Percentiles rank a stretch among this genome's conserved stretches.
These are phyloP conservation scores for Ailanthus altissimus DNA, from an alignment of 345 rosid species.

Conservation along the genomic window DNA sequence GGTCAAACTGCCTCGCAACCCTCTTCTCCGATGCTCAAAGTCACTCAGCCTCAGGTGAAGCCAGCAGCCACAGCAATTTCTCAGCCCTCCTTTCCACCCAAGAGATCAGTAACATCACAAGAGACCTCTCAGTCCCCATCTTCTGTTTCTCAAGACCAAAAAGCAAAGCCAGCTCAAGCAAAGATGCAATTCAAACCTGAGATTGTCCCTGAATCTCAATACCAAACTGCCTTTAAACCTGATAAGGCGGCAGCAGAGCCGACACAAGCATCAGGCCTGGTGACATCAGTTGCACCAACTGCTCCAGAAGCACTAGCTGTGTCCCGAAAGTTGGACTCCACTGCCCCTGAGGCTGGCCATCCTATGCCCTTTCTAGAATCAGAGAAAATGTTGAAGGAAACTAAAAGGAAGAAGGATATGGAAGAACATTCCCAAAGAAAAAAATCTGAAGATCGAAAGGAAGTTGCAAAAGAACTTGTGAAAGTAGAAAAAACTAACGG, in stretches of 20 bases:
- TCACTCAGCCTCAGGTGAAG: conserved; percentile 18
- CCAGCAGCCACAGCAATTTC: conserved; percentile 22
- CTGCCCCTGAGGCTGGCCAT: not conserved
- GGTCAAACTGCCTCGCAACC: conserved; percentile 26
- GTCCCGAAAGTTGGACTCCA: conserved; percentile 14
- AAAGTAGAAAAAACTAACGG: conserved; percentile 23
- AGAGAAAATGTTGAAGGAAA: conserved; percentile 14
- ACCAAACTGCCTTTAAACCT: conserved; percentile 20
- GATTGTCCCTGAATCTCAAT: conserved; percentile 11
- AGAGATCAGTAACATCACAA: conserved; percentile 20
- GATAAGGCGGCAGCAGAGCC: conserved; percentile 18
- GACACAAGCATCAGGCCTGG: conserved; percentile 13
- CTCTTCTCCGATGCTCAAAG: conserved; percentile 37
- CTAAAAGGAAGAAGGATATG: conserved; percentile 23
- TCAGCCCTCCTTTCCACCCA: conserved; percentile 30
- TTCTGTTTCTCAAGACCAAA: conserved; percentile 11
- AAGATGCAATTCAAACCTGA: conserved; percentile 26
- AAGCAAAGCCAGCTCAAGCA: conserved; percentile 23
- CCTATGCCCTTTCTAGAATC: conserved; percentile 12
- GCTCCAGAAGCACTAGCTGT: conserved; percentile 23
- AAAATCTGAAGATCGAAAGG: conserved; percentile 25
- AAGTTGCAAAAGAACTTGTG: conserved; percentile 19
- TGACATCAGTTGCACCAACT: conserved; percentile 12
- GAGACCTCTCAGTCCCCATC: conserved; percentile 24
- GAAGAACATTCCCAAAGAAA: conserved; percentile 24